These are phyloP conservation scores for Penicillium coffeae DNA, from an alignment of 495 filamentous ascomycete species.

Conservation along the genomic window DNA sequence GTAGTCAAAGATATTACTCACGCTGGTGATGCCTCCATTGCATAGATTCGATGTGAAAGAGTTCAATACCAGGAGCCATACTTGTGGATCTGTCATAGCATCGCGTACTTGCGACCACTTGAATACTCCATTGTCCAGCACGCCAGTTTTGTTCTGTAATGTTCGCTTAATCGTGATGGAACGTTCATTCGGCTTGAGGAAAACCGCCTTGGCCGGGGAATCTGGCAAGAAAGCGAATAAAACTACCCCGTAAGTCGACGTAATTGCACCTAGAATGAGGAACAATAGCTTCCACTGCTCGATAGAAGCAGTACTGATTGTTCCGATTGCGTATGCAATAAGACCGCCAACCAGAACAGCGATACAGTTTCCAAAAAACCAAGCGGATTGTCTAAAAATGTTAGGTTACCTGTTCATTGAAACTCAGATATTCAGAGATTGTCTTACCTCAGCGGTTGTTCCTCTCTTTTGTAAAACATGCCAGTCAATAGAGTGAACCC, in stretches of 20 bases:
- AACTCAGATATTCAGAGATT: background rate
- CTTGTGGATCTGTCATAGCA: slow-evolving; percentile 27
- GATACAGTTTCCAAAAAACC: slow-evolving; percentile 58
- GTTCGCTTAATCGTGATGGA: slow-evolving; percentile 28
- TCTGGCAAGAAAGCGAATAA: slow-evolving; percentile 51
- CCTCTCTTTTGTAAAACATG: slow-evolving; percentile 48
- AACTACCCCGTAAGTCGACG: slow-evolving; percentile 46
- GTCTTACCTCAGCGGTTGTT: slow-evolving; percentile 46
- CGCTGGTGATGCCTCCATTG: slow-evolving; percentile 32
- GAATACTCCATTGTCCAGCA: slow-evolving; percentile 37
- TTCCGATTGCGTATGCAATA: slow-evolving; percentile 56
- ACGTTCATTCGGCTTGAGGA: slow-evolving; percentile 51
- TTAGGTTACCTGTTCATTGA: no score
- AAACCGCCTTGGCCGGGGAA: slow-evolving; percentile 49
- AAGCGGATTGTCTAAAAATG: slow-evolving; percentile 29
- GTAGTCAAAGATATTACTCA: no score
- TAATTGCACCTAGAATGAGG: slow-evolving; percentile 55
- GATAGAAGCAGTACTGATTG: slow-evolving; percentile 28
- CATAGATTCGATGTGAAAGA: slow-evolving; percentile 25
- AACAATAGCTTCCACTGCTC: slow-evolving; percentile 52
- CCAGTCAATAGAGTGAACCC: slow-evolving; percentile 39
- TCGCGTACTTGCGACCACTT: slow-evolving; percentile 30
- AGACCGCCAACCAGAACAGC: slow-evolving; percentile 58
- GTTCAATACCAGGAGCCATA: slow-evolving; percentile 30
- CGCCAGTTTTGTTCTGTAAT: slow-evolving; percentile 54